Conservation (phyloP, 2,329 filamentous ascomycete species). For the Knufia fluminis region DNA sequence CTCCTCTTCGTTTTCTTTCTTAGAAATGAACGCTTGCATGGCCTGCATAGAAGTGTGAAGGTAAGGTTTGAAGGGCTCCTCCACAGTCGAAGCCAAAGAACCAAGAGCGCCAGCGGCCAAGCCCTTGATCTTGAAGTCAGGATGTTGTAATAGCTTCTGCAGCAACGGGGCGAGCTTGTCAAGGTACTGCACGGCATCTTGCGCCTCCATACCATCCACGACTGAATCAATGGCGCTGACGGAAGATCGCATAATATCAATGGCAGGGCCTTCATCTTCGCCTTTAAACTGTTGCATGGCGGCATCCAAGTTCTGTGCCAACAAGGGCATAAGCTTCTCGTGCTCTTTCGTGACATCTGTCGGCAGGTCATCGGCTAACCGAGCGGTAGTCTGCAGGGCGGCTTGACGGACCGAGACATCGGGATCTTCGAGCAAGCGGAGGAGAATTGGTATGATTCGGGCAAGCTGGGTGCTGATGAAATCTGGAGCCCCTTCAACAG, state of each 20-base stretch:
- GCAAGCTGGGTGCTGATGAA: constrained; percentile 91
- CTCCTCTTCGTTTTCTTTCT: constrained; percentile 85
- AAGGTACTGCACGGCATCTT: constrained; percentile 73
- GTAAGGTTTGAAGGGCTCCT: constrained; percentile 77
- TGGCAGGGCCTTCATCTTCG: constrained; percentile 60
- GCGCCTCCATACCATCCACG: constrained; percentile 71
- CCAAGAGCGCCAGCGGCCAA: constrained; percentile 82
- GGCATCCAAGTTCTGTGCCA: constrained; percentile 81
- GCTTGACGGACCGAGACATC: constrained; percentile 78
- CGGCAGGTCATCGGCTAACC: constrained; percentile 84
- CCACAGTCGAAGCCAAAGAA: constrained; percentile 77
- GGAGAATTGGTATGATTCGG: constrained; percentile 73
- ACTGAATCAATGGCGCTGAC: constrained; percentile 87
- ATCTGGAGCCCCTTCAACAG: constrained; percentile 91
- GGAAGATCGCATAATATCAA: constrained; percentile 79
- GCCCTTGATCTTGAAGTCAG: constrained; percentile 82
- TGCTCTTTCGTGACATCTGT: constrained; percentile 85
- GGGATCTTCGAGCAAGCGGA: constrained; percentile 73
- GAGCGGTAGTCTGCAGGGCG: constrained; percentile 75
- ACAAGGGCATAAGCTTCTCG: constrained; percentile 68
- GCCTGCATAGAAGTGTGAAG: constrained; percentile 84
- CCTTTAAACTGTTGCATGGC: constrained; percentile 60
- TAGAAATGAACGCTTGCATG: constrained; percentile 71
- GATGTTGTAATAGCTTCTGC: constrained; percentile 71
- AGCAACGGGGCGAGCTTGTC: constrained; percentile 75